Conservation (phyloP, 1,284 basidiomycete genomes). For the Sutorius eximius region DNA sequence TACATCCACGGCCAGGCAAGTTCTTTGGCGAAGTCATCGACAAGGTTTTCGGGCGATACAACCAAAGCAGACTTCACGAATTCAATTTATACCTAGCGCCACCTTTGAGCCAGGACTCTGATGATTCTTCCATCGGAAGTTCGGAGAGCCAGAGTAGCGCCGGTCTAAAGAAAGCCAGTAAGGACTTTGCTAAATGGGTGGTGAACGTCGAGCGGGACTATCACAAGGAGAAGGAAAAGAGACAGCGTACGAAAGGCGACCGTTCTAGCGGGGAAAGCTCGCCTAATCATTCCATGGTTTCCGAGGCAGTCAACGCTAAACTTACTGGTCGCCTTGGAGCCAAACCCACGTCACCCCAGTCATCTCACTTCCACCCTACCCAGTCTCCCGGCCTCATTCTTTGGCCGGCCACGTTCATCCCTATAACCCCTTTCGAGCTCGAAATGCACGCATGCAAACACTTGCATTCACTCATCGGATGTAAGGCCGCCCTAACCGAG, state of each 20-base stretch:
- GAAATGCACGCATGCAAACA: conserved; percentile 71
- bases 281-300: conserved; percentile 19
- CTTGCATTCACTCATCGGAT: conserved; percentile 61
- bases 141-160: conserved; percentile 21
- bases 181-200: conserved; percentile 37
- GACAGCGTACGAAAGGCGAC: conserved; percentile 24
- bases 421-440: conserved; percentile 55
- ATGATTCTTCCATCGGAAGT: conserved; percentile 28
- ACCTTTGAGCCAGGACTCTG: conserved; percentile 27
- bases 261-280: conserved; percentile 30
- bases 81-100: conserved; percentile 60
- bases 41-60: conserved; percentile 49
- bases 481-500: conserved; percentile 55
- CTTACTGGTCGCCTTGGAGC: conserved; percentile 45
- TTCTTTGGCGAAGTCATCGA: conserved; percentile 45
- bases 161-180: conserved; percentile 29
- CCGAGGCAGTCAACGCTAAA: conserved; percentile 41
- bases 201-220: conserved; percentile 38
- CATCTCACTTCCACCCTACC: conserved; percentile 6
- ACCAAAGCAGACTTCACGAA: conserved; percentile 40
- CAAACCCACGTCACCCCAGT: conserved; percentile 8
- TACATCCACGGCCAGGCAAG: conserved; percentile 50
- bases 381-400: conserved; percentile 56
- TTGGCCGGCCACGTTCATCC: conserved; percentile 57
- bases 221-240: conserved; percentile 26